phyloP scores from a whole-genome alignment of 1,284 basidiomycete species.

The Rhodotorula sp. region DNA sequence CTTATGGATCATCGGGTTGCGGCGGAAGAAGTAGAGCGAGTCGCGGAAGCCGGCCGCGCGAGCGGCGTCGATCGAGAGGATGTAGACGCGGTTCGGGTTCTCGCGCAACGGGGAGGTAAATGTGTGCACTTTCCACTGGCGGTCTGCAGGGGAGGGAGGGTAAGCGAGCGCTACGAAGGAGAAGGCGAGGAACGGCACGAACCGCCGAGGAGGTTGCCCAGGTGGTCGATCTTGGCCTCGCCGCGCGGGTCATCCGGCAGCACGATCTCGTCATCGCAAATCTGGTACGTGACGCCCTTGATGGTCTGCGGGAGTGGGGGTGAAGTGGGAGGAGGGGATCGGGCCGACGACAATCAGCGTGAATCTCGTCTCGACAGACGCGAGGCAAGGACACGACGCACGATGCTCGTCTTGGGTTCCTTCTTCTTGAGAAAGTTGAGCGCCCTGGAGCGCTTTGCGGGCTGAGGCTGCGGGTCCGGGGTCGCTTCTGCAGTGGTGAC shows the following conservation, averaged over 20 bases:
- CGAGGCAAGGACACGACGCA: background rate
- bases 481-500: conserved; percentile 18
- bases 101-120: conserved; percentile 76
- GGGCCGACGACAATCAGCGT: too few relatives aligned
- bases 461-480: conserved; percentile 15
- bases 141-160: conserved; percentile 57
- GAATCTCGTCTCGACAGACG: too few relatives aligned
- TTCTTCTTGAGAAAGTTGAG: conserved; percentile 39
- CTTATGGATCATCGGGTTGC: conserved; percentile 86
- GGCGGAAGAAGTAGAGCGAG: conserved; percentile 93
- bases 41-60: conserved; percentile 93
- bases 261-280: conserved; percentile 85
- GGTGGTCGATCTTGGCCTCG: conserved; percentile 83
- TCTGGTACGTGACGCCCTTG: conserved; percentile 71
- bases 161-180: background rate
- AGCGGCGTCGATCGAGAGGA: conserved; percentile 96
- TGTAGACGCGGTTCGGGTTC: conserved; percentile 80
- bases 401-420: conserved; percentile 29
- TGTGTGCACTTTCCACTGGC: conserved; percentile 83
- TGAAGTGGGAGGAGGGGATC: background rate
- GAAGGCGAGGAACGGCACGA: background rate
- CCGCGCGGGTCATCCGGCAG: conserved; percentile 83
- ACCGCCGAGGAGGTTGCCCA: conserved; percentile 82
- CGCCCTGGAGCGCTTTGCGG: conserved; percentile 18
- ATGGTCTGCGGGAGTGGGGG: conserved; percentile 55